Percentiles rank a stretch among this genome's conserved stretches.
Conservation (phyloP, 192 early-diverging fungal genomes). For the Entophlyctis luteolus region DNA sequence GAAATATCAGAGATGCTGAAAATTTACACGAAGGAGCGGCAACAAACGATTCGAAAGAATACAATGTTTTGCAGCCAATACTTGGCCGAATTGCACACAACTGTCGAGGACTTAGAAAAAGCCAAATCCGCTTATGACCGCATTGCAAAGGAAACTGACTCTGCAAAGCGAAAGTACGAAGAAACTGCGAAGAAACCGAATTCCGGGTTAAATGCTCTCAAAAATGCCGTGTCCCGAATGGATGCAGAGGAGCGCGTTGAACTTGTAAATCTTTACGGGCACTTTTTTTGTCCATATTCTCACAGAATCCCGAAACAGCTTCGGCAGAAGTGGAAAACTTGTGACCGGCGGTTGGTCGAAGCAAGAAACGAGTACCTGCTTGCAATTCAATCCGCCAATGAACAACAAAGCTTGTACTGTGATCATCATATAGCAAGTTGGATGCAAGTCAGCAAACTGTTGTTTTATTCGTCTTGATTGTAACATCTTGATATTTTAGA, state of each 20-base stretch:
- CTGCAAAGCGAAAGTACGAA: conserved; percentile 43
- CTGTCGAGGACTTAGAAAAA: conserved; percentile 47
- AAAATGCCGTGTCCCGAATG: conserved; percentile 43
- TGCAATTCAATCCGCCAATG: conserved; percentile 33
- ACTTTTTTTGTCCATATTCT: too few relatives aligned
- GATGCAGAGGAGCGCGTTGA: conserved; percentile 43
- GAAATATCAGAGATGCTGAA: conserved; percentile 44
- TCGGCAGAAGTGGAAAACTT: conserved; percentile 39
- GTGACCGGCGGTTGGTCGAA: conserved; percentile 30
- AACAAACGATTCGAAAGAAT: conserved; percentile 30
- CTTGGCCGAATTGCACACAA: conserved; percentile 37
- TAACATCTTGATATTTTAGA: conserved; percentile 14
- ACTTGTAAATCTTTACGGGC: conserved; percentile 15
- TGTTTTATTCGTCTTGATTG: too few relatives aligned
- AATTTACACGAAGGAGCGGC: conserved; percentile 36
- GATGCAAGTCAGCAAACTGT: conserved; percentile 30
- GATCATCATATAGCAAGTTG: conserved; percentile 36
- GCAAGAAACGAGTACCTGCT: conserved; percentile 49
- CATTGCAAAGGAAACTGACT: conserved; percentile 40
- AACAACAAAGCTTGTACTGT: conserved; percentile 35
- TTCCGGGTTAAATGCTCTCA: conserved; percentile 39
- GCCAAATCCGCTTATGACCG: conserved; percentile 43
- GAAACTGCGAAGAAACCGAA: conserved; percentile 43
- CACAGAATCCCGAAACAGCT: conserved; percentile 10
- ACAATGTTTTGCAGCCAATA: conserved; percentile 36